phyloP scores from a whole-genome alignment of 306 rosid species.

The Corylus americana region DNA sequence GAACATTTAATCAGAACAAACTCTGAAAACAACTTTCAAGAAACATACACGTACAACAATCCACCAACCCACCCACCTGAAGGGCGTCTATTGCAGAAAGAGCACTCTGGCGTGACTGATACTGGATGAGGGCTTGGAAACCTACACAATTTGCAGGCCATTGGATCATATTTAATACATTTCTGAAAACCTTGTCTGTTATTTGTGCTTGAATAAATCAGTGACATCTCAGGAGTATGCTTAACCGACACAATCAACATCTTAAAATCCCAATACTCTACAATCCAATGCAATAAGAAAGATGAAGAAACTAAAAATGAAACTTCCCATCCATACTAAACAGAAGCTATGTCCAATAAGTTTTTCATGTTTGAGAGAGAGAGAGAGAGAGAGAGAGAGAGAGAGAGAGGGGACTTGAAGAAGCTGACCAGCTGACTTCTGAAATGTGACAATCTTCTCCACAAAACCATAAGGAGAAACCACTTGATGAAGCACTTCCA shows the following conservation, averaged over 20 bases:
- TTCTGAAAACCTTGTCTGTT: constrained; percentile 15
- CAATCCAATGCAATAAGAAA: background rate
- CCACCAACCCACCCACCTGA: constrained; percentile 59
- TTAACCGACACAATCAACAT: background rate
- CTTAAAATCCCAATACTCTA: constrained; percentile 1
- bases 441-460: constrained; percentile 98
- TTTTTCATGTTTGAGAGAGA: constrained; percentile 39
- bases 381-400: constrained; percentile 53
- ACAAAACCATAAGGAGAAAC: constrained; percentile 97
- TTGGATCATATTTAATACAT: constrained; percentile 20
- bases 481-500: constrained; percentile 99
- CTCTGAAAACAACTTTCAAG: constrained; percentile 25
- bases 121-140: constrained; percentile 98
- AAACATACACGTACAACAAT: constrained; percentile 7
- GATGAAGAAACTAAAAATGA: constrained; percentile 1
- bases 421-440: constrained; percentile 99
- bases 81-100: constrained; percentile 79
- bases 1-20: constrained; percentile 23
- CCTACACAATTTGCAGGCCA: constrained; percentile 58
- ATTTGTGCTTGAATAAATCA: background rate
- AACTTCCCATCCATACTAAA: constrained; percentile 9
- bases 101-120: constrained; percentile 81
- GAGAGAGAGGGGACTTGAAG: constrained; percentile 66
- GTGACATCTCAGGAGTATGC: constrained; percentile 15
- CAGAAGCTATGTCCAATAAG: constrained; percentile 12